Base-by-base conservation (phyloP, 208 protist species). In the Herpetomonas samuelpessoai region DNA sequence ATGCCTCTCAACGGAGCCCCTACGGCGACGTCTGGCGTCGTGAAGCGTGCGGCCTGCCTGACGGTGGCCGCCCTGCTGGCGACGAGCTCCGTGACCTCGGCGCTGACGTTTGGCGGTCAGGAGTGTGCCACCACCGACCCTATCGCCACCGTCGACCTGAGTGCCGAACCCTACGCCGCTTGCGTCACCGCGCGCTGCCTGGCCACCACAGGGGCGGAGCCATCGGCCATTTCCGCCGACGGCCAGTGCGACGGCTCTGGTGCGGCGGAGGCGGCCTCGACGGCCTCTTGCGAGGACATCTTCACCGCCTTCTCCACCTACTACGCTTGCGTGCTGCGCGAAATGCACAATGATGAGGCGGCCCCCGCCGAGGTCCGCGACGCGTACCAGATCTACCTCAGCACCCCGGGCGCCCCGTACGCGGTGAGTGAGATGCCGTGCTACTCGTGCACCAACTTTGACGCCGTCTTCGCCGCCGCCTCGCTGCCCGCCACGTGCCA, bases 361-460 rank as follows among this genome's bases (percentile, higher is more conserved):
- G 10, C 28, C n/a, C 41, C 24, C 35, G 47, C 60, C 29, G 4
- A 48, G n/a, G n/a, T 19, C 0, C 12, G 55, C 16, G 27, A 57
- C 44, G 35, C 50, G 21, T 30, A 64, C 18, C 30, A 44, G 2
- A 61, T 53, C 9, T 76, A 62, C 50, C n/a, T 68, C 27, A 30
- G 2, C 31, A 79, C 76, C 4, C 72, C 74, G 1, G 78, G 78
- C 30, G 65, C 63, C 16, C 78, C 74, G 10, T 69, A 71, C 30
- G 56, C 53, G 56, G 38, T 79, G 54, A 69, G 66, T 48, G 38
- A 26, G 41, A 46, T 79, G 4, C 25, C 48, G 26, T 79, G 76
- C 65, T 83, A 74, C 65, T 46, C 66, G 24, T 79, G 71, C 62
- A 79, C 74, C 58, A 65, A 79, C 61, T 83, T 74, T 46, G 49